Evolutionary conservation across 371 early-diverging fungal species (phyloP), one percentile per base, ranked within the genome.

Genomic region (Ordospora pajunii): DNA sequence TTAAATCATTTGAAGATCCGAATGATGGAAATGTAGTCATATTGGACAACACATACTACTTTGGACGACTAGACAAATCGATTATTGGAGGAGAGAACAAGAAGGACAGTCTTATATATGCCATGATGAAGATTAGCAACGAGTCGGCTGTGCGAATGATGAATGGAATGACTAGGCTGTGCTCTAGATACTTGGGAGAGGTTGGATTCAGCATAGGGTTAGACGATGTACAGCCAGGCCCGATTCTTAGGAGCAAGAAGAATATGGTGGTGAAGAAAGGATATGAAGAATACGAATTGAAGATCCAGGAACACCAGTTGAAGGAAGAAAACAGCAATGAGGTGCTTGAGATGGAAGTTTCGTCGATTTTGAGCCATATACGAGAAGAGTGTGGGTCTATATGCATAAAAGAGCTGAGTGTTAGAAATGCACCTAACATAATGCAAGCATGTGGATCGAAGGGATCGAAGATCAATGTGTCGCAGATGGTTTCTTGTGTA

Each of bases 401-500:
- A 73, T 96, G 97, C 87, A 88, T 93, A 88, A 87, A 89, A 23
- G 92, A 93, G 82, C 86, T 99, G 58, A 91, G 90, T 83, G 89
- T 88, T 83, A 89, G 91, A 85, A 99, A 97, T 78, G 91, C 96
- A 7, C 95, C 97, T 0, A 87, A 94, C 72, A 94, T 92, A 86
- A 99, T 99, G 99, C 91, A 92, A 25, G 88, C 90, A 19, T 94
- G 94, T 84, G 96, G 95, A 37, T 94, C 94, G 70, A 95, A 96
- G 84, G 94, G 97, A 78, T 94, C 94, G 43, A 89, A 91, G 70
- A 91, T 95, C 82, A 98, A 98, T 87, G 95, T 96, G 46, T 93
- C 92, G 27, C 99, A 99, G 86, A 97, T 99, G 97, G 92, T 95
- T 78, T 95, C 96, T 73, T 94, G 94, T 90, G 97, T 99, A 77